A percentile compares a stretch with the other conserved stretches of the same genome.
Conservation (phyloP, 1,284 basidiomycete species). For the Rhodofomes roseus region DNA sequence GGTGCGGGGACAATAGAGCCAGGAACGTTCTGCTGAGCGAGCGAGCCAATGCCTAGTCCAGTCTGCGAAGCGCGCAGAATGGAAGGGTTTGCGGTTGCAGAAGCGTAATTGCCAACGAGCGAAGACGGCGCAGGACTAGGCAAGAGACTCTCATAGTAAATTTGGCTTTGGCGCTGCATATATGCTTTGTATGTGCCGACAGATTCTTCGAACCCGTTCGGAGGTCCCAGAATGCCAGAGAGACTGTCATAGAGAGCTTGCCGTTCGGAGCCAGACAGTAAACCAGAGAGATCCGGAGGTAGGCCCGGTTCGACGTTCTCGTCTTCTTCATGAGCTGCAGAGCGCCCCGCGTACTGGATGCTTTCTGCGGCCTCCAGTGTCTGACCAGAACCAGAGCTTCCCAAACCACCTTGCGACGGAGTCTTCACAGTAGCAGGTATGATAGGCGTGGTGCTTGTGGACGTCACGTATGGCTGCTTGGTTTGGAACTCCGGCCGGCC, state of each 20-base stretch:
- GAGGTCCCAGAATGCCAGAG: constrained; percentile 43
- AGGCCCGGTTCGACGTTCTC: background rate
- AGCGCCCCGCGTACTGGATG: background rate
- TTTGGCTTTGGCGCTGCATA: constrained; percentile 45
- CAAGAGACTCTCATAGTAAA: constrained; percentile 40
- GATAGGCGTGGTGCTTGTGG: background rate
- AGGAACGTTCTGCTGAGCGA: background rate
- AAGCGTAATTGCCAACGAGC: background rate
- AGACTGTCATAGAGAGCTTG: constrained; percentile 48
- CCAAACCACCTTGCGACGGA: background rate
- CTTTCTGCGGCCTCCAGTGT: background rate
- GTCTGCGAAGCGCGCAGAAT: constrained; percentile 6
- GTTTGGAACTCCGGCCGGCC: background rate
- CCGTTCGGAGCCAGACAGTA: constrained; percentile 43
- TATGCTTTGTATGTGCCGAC: constrained; percentile 49
- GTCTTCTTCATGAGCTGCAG: background rate
- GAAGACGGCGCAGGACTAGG: constrained; percentile 9
- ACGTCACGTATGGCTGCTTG: background rate
- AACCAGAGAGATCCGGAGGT: constrained; percentile 18
- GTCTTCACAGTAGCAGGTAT: background rate
- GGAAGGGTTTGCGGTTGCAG: background rate
- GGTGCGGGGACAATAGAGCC: background rate
- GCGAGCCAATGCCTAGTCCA: background rate
- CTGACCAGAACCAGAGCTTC: background rate
- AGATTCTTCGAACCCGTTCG: constrained; percentile 44